phyloP scores from a whole-genome alignment of 176 grass and related monocot species.

The Dactylis glomerata region DNA sequence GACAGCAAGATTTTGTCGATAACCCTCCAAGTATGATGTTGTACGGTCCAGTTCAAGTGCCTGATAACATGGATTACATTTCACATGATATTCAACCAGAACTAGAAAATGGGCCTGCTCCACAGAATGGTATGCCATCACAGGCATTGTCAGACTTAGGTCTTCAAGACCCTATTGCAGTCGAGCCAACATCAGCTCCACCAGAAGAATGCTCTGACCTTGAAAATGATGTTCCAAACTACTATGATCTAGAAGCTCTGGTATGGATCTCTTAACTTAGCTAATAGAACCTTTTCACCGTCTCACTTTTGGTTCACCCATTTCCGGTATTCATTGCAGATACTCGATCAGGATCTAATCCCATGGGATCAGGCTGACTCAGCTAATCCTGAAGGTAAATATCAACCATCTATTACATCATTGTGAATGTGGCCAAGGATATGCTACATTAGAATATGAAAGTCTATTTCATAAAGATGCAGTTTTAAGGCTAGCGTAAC shows the following conservation, averaged over 20 bases:
- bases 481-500: slow-evolving; percentile 1
- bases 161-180: slow-evolving; percentile 34
- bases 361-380: slow-evolving; percentile 59
- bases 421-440: not conserved
- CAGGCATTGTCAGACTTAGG: slow-evolving; percentile 34
- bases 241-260: slow-evolving; percentile 67
- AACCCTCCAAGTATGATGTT: slow-evolving; percentile 31
- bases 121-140: slow-evolving; percentile 37
- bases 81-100: slow-evolving; percentile 37
- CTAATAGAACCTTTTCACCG: not conserved
- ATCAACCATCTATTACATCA: not conserved
- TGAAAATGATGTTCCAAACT: slow-evolving; percentile 62
- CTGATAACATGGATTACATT: slow-evolving; percentile 39
- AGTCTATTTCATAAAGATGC: slow-evolving; percentile 17
- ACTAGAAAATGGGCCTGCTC: slow-evolving; percentile 29
- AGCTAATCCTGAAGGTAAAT: slow-evolving; percentile 58
- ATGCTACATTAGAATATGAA: not conserved
- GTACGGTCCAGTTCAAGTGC: slow-evolving; percentile 32
- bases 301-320: slow-evolving; percentile 9
- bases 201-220: slow-evolving; percentile 48
- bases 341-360: slow-evolving; percentile 59
- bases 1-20: slow-evolving; percentile 38
- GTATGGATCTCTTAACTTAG: slow-evolving; percentile 42
- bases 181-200: slow-evolving; percentile 35
- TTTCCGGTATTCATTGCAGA: slow-evolving; percentile 39